A percentile compares a stretch with the other conserved stretches of the same genome.
Evolutionary conservation across 2,329 filamentous ascomycete genomes (phyloP).

Genomic region (Bipolaris cookei): DNA sequence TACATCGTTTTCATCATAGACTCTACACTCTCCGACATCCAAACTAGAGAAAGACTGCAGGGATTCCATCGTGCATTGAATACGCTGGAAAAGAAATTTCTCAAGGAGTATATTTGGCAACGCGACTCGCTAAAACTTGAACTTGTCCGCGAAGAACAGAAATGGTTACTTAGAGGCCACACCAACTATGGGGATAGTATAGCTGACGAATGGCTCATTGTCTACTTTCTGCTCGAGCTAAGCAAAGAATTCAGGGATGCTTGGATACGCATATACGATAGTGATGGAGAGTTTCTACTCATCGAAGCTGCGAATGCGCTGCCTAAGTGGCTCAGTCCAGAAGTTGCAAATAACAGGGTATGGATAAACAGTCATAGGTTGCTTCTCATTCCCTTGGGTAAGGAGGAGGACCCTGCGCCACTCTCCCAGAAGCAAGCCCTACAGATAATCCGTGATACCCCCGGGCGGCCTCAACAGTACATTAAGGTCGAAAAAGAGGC

Average conservation of each 20-base stretch:
- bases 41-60: conserved; percentile 70
- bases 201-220: conserved; percentile 96
- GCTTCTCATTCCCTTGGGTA: conserved; percentile 69
- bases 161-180: conserved; percentile 70
- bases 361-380: conserved; percentile 86
- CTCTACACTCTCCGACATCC: conserved; percentile 59
- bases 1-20: conserved; percentile 80
- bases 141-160: conserved; percentile 62
- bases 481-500: conserved; percentile 82
- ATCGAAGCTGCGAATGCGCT: conserved; percentile 89
- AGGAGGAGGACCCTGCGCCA: conserved; percentile 34
- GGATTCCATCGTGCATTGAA: conserved; percentile 72
- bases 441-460: conserved; percentile 62
- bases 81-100: conserved; percentile 66
- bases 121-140: conserved; percentile 79
- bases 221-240: conserved; percentile 84
- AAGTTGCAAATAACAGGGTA: conserved; percentile 83
- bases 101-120: conserved; percentile 96
- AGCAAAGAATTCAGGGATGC: conserved; percentile 73
- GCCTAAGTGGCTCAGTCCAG: conserved; percentile 89
- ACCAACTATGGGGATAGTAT: conserved; percentile 94
- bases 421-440: conserved; percentile 71
- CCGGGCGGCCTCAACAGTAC: conserved; percentile 70
- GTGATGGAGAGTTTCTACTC: conserved; percentile 92
- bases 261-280: conserved; percentile 85